Conservation (phyloP, 75 land plant genomes). For the Picea glauca region DNA sequence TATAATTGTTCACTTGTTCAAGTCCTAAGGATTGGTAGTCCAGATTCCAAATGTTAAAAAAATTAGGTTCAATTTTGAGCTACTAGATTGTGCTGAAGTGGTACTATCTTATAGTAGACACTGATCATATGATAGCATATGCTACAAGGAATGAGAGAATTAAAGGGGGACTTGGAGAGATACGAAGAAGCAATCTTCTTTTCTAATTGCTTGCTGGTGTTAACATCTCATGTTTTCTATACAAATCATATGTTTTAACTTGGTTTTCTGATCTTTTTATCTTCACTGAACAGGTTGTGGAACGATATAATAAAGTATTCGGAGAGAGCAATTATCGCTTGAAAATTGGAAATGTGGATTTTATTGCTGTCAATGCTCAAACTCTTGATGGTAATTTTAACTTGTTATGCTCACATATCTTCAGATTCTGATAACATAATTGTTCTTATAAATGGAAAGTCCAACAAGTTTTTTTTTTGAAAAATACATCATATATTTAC, state of each 20-base stretch:
- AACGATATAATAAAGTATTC: conserved; percentile 46
- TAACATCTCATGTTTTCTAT: background rate
- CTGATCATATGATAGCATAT: background rate
- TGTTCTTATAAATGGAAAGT: background rate
- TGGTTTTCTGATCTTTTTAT: background rate
- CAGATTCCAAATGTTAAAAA: background rate
- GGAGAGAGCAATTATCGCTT: conserved; percentile 42
- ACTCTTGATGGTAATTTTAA: conserved; percentile 65
- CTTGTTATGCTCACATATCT: background rate
- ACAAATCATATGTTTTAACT: background rate
- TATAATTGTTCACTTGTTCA: background rate
- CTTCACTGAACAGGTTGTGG: conserved; percentile 30
- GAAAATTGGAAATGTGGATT: conserved; percentile 64
- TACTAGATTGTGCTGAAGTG: background rate
- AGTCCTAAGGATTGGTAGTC: background rate
- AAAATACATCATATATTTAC: background rate
- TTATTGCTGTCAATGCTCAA: conserved; percentile 77
- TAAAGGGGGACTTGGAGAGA: background rate
- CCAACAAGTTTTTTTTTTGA: background rate
- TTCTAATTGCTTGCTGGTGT: background rate
- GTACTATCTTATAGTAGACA: background rate
- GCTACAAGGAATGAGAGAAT: background rate
- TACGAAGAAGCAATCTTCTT: background rate
- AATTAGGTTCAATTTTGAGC: background rate
- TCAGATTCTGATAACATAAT: background rate